Base-by-base conservation (phyloP, 1,284 basidiomycete species). In the Crepidotus sp. region DNA sequence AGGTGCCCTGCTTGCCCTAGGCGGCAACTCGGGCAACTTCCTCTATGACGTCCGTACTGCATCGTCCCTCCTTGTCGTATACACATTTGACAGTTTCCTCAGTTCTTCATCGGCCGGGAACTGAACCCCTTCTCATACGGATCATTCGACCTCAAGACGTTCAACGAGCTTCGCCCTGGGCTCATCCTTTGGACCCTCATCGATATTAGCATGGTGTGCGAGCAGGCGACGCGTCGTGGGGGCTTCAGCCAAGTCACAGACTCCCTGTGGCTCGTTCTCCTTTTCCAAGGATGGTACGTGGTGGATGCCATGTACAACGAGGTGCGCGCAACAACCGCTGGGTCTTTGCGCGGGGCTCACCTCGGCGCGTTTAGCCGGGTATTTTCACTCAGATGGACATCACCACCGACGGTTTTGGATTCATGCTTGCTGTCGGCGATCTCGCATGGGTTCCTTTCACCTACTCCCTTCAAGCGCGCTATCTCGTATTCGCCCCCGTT, bases 311-410 rank as follows among this genome's bases (percentile, higher is more conserved):
- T 94, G 26, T 94, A 85, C 66, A 91, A 93, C 59, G 94, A 97
- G 73, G 91, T 88, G 54, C 10, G 66, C 56, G 19, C 25, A 17
- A 14, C 22, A 24, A 22, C 4, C 48, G 10, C 26, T 10, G 30
- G 35, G 24, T 34, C 18, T 24, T 18, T 6, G 2, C 18, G n/a
- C n/a, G n/a, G n/a, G 2, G 15, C 44, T 53, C 43, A 52, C 13
- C 6, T 22, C 35, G 32, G 33, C 5, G 15, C 4, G 45, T 37
- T 7, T 27, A 85, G 83, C 77, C 82, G 3, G 83, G 88, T 8
- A 80, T 98, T 57, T 76, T 98, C 51, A 94, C 89, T 7, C 93
- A 89, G 14, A 98, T 98, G 92, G 95, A 98, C 61, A 96, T 98
- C 59, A 95, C 85, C 6, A 91, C 90, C 21, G 96, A 99, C 57